Evolutionary conservation across 2,329 filamentous ascomycete genomes (phyloP), one percentile per base, ranked within the genome.

Genomic region (Cladosporium sp.): DNA sequence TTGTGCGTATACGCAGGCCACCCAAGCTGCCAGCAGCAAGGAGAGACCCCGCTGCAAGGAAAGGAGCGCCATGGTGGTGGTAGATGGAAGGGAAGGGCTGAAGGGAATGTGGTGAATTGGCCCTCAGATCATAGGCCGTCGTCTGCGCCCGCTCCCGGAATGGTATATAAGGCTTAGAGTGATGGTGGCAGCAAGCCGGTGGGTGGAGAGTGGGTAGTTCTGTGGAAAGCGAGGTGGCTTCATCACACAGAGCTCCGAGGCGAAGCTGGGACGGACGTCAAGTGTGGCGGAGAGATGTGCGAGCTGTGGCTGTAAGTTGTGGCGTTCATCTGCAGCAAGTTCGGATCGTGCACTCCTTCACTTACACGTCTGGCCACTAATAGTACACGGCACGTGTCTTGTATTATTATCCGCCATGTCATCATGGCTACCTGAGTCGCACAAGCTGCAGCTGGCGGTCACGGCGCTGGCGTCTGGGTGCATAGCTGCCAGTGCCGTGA

Each of bases 401-500:
- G 6, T 15, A 37, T 15, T 17, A 47, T 19, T 12, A 6, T 14
- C 17, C 49, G 58, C 52, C 45, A 79, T 79, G 77, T 76, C 75
- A 64, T 74, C 73, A 59, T 80, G 77, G 77, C 68, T 79, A 63
- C 71, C 75, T 60, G 71, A 75, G 39, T 79, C 76, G 40, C 79
- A 80, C 68, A 73, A 76, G 66, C 73, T 78, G 42, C 89, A 92
- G 71, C 77, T 94, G 37, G 82, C 85, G 17, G 83, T 87, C 3
- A 91, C 89, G 0, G 90, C 90, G 2, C 77, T 90, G 20, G 72
- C 80, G 9, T 80, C 80, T 4, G 76, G 76, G 11, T 74, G 75
- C 7, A 67, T 82, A 5, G 78, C 80, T 25, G 78, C 75, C 4
- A 76, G 78, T 64, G 77, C 81, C 1, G 83, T 86, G 49, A 73